These are phyloP conservation scores for Erythrophleum ivorense DNA, from an alignment of 331 rosid genomes.

Conservation along the genomic window DNA sequence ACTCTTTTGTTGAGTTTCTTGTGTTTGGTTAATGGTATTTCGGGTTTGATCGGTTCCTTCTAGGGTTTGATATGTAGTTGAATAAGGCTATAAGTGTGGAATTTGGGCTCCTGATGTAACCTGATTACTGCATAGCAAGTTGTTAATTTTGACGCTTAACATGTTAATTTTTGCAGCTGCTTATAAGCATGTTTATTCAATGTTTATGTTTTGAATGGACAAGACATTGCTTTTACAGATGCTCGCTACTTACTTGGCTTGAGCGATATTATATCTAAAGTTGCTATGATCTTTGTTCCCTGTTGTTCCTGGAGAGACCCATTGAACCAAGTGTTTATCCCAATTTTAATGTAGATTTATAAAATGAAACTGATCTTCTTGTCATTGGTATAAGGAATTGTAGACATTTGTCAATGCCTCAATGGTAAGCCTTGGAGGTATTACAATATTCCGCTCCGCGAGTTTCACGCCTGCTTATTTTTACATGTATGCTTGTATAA, in stretches of 20 bases:
- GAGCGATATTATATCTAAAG: constrained; percentile 6
- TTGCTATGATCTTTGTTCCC: background rate
- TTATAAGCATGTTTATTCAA: constrained; percentile 1
- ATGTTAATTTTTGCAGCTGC: constrained; percentile 5
- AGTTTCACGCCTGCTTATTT: background rate
- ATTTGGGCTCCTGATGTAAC: background rate
- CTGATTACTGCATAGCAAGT: constrained; percentile 14
- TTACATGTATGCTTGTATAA: background rate
- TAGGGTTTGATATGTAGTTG: constrained; percentile 32
- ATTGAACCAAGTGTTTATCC: background rate
- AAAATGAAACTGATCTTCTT: background rate
- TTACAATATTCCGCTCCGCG: background rate
- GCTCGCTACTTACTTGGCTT: background rate
- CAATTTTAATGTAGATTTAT: background rate
- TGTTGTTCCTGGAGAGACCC: background rate
- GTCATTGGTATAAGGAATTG: background rate
- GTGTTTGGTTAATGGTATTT: constrained; percentile 28
- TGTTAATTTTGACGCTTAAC: constrained; percentile 13
- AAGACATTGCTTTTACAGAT: background rate
- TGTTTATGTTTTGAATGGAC: constrained; percentile 14
- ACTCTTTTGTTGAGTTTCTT: constrained; percentile 14
- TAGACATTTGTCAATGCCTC: background rate
- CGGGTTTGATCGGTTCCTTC: constrained; percentile 16
- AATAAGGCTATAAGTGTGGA: constrained; percentile 17
- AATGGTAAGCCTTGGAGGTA: background rate